phyloP scores from a whole-genome alignment of 2,329 filamentous ascomycete species.

The Aphanoascus verrucosus region DNA sequence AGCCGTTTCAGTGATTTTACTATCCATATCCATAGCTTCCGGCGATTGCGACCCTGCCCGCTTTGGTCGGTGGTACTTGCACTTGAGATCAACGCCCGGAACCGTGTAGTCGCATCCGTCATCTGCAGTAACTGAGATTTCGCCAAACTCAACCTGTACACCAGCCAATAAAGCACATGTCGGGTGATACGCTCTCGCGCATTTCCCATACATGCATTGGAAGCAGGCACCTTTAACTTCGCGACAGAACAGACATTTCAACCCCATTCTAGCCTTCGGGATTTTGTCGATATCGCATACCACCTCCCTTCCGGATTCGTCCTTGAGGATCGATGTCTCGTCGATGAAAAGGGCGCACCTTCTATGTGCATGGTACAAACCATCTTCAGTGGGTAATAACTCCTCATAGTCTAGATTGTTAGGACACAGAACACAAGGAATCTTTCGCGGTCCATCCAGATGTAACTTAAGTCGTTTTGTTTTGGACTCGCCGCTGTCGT shows the following conservation, averaged over 20 bases:
- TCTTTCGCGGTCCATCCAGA: constrained; percentile 57
- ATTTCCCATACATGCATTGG: constrained; percentile 92
- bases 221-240: constrained; percentile 94
- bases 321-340: constrained; percentile 72
- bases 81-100: constrained; percentile 84
- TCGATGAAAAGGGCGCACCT: constrained; percentile 85
- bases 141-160: constrained; percentile 78
- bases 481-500: constrained; percentile 45
- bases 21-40: constrained; percentile 58
- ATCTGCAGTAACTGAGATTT: constrained; percentile 76
- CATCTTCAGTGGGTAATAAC: constrained; percentile 78
- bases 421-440: constrained; percentile 83
- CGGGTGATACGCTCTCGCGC: constrained; percentile 82
- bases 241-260: constrained; percentile 91
- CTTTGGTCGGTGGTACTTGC: constrained; percentile 85
- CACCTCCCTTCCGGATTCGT: constrained; percentile 57
- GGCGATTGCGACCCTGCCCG: constrained; percentile 65
- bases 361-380: constrained; percentile 67
- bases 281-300: constrained; percentile 72
- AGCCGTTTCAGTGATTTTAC: constrained; percentile 58
- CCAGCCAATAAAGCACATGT: constrained; percentile 89
- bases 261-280: constrained; percentile 72
- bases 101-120: constrained; percentile 89
- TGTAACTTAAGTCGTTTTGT: constrained; percentile 70
- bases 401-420: constrained; percentile 75